These are phyloP conservation scores for Triangularia setosa DNA, from an alignment of 2,329 filamentous ascomycete genomes.

Conservation along the genomic window DNA sequence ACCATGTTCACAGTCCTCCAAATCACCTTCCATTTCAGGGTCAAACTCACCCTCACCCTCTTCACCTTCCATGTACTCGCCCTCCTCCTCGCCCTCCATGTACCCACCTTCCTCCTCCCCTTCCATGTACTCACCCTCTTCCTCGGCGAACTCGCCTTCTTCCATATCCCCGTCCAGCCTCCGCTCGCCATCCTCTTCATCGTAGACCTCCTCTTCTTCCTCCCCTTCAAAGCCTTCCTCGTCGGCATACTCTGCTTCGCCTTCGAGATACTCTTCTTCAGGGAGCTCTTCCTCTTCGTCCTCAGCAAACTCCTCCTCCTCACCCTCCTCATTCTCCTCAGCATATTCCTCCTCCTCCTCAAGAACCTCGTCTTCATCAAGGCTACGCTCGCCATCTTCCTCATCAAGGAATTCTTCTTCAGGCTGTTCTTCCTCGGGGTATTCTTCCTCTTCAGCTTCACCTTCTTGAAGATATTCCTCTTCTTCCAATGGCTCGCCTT, in stretches of 20 bases:
- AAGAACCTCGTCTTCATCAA: not conserved
- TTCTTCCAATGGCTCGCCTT: not conserved
- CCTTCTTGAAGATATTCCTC: not conserved
- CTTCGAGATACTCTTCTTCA: not conserved
- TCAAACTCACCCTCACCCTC: conserved; percentile 2
- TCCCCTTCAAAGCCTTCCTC: conserved; percentile 3
- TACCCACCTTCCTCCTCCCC: not conserved
- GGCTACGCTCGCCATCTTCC: not conserved
- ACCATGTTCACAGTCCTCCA: not conserved
- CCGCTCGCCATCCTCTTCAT: not conserved
- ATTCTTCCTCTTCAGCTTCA: not conserved
- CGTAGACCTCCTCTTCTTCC: not conserved
- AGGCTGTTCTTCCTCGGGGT: not conserved
- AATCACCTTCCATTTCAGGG: not conserved
- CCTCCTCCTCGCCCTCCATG: not conserved
- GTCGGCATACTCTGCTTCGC: not conserved
- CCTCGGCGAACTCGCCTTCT: not conserved
- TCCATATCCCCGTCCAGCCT: not conserved
- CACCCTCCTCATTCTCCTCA: not conserved
- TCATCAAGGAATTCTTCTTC: not conserved
- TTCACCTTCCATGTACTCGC: not conserved
- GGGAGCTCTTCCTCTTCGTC: not conserved
- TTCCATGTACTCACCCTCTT: not conserved
- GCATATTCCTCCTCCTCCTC: not conserved
- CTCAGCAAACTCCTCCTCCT: not conserved